Evolutionary conservation across 2,329 filamentous ascomycete species (phyloP), one percentile per base, ranked within the genome.

Genomic region (Phaeosphaeriaceae sp.): DNA sequence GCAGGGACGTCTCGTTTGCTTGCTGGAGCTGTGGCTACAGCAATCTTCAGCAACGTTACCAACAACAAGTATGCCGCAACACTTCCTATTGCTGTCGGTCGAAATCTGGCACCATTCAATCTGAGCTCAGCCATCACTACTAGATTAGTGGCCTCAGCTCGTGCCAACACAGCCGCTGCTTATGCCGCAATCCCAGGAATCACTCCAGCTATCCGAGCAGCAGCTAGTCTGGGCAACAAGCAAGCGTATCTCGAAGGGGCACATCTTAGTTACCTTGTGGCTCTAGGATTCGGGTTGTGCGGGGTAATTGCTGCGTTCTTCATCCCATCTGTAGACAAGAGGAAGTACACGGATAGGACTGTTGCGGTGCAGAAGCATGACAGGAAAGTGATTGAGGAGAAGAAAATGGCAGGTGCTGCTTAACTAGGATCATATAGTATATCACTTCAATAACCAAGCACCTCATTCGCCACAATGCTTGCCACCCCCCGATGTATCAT

Each of bases 171-270:
- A 15, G 69, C 69, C 1, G 66, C 66, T 15, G 70, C 62, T 10
- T 75, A 73, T 51, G 61, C 60, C 19, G 60, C 62, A 15, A 62
- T 75, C n/a, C 68, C 71, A 2, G 72, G 66, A 2, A 69, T 75
- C 36, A 73, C 65, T 1, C 71, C 70, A 15, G 63, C 56, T 15
- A 69, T 73, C 3, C 59, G 63, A 27, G 69, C 69, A 3, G 72
- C 71, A 7, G 69, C 70, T 7, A 60, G 48, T 6, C 45, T 71
- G 9, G 69, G 60, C 2, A 71, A 74, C 27, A 72, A 71, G 51
- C 54, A 74, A 52, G 70, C 72, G 3, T 73, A 74, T 53, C 54
- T 74, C 0, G 52, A 64, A 7, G 72, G 65, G 0, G 67, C 68
- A 3, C 68, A 70, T 55, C 41, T 74, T 20, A 60, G 58, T 2